Evolutionary conservation across 345 rosid species (phyloP).

Genomic region (Arabidopsis arenosa): DNA sequence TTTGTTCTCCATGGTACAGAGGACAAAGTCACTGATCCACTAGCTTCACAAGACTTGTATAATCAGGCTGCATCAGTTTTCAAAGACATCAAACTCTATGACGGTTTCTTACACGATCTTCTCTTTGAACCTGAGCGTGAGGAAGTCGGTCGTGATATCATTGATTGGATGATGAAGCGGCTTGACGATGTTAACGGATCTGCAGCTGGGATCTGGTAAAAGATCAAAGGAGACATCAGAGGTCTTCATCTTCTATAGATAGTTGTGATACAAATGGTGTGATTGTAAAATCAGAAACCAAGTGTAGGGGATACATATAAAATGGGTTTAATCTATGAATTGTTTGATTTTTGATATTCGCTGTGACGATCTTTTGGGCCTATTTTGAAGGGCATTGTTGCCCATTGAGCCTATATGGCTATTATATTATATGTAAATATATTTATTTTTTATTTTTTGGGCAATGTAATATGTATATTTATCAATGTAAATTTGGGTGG

Average conservation of each 20-base stretch:
- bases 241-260: conserved; percentile 32
- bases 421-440: too few species aligned
- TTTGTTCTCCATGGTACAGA: conserved; percentile 94
- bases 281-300: conserved; percentile 34
- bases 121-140: conserved; percentile 91
- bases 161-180: conserved; percentile 85
- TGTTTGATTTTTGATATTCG: neutral
- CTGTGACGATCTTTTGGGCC: too few species aligned
- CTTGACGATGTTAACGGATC: conserved; percentile 46
- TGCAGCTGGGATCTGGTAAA: conserved; percentile 35
- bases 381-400: too few species aligned
- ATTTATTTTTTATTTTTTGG: too few species aligned
- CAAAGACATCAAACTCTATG: conserved; percentile 92
- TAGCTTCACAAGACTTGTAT: conserved; percentile 87
- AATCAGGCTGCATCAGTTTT: conserved; percentile 71
- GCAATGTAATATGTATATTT: too few species aligned
- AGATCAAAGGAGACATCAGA: conserved; percentile 16
- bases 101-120: conserved; percentile 92
- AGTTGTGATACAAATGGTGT: conserved; percentile 38
- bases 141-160: conserved; percentile 83
- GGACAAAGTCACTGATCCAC: conserved; percentile 90
- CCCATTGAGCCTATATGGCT: too few species aligned
- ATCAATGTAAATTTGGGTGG: too few species aligned
- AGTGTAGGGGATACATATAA: conserved; percentile 17
- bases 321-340: conserved; percentile 9